Base-by-base conservation (phyloP, 169 alveolate species). In the Besnoitia besnoiti region DNA sequence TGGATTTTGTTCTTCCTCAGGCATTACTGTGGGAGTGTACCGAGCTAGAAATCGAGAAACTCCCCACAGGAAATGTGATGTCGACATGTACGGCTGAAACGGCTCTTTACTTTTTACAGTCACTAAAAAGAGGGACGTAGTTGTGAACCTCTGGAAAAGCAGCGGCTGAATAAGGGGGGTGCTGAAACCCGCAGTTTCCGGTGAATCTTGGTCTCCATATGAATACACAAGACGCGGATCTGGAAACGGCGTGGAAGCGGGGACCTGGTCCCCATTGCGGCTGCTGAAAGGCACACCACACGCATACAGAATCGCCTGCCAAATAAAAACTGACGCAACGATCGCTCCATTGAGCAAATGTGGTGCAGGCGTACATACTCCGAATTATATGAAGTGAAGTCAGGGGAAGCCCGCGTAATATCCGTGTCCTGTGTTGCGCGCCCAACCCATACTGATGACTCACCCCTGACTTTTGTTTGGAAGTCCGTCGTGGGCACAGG, bases 21-120 rank as follows among this genome's bases (percentile, higher is more conserved):
- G 82, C 82, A 7, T 73, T 24, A 73, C 82, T 4, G 82, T 73
- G 46, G 82, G 47, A 42, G 82, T 30, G 82, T 16, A 19, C 16
- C 82, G 82, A 39, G n/a, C 82, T 16, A 37, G 47, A n/a, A 73
- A n/a, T 27, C 82, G 82, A 19, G 46, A 73, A 27, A 73, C 82
- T 0, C 82, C 82, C 82, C 82, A 73, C 30, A 73, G 82, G 21
- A 73, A 73, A 73, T 73, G 40, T 42, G 82, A 73, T 10, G 82
- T 73, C 46, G 82, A 35, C 5, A 42, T 73, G 46, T 73, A 73
- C 44, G n/a, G 82, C 44, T 73, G 82, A n/a, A 73, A 1, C 82
- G 47, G 39, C 39, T 73, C 82, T 42, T 73, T 73, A 42, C 46
- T 37, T n/a, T 73, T 73, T 7, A 73, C 82, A 73, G 82, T 73